Percentiles rank a stretch among this genome's conserved stretches.
Evolutionary conservation across 208 protist species (phyloP).

Genomic region (Acanthamoeba healyi): DNA sequence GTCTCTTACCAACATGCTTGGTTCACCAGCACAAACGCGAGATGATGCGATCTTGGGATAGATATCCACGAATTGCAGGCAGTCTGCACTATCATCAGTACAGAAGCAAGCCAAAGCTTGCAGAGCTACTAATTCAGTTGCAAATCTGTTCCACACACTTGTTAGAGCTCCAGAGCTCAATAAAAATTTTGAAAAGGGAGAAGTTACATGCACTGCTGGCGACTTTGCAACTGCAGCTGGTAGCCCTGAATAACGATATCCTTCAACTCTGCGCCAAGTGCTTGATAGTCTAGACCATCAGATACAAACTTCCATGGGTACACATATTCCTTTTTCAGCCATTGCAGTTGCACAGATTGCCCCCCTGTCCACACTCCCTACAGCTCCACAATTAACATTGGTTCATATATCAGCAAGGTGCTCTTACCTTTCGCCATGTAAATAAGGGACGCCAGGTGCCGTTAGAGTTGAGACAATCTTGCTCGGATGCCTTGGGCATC

Average conservation of each 20-base stretch:
- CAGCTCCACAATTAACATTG: neutral
- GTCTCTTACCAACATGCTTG: too few relatives aligned
- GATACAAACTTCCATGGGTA: neutral
- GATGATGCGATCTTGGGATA: too few relatives aligned
- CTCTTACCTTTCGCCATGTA: neutral
- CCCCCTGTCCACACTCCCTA: neutral
- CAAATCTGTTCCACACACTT: too few relatives aligned
- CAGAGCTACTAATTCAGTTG: too few relatives aligned
- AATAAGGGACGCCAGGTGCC: neutral
- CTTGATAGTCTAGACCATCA: neutral
- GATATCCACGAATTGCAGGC: too few relatives aligned
- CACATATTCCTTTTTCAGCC: neutral
- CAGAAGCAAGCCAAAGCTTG: too few relatives aligned
- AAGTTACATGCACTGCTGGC: slow-evolving; percentile 3
- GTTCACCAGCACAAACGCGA: too few relatives aligned
- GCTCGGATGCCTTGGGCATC: neutral
- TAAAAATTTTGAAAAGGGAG: neutral
- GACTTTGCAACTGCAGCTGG: neutral
- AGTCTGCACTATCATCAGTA: too few relatives aligned
- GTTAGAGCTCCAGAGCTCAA: too few relatives aligned
- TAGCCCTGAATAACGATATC: neutral
- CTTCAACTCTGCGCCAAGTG: neutral
- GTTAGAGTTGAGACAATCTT: neutral
- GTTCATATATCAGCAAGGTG: neutral
- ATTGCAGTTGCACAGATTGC: neutral